phyloP scores from a whole-genome alignment of 441 rosid genomes.

The Croton setiger region DNA sequence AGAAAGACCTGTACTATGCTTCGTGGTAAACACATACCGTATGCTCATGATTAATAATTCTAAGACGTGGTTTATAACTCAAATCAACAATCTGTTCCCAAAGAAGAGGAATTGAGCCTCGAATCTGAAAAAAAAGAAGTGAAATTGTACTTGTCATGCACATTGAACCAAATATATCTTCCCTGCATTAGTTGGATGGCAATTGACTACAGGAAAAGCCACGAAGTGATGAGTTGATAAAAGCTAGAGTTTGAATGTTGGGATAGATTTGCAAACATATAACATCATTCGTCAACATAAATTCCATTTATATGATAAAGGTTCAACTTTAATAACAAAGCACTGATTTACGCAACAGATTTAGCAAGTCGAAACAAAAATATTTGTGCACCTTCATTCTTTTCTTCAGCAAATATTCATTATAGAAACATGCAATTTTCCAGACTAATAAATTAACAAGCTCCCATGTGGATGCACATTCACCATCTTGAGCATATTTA shows the following conservation, averaged over 20 bases:
- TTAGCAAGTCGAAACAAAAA: slow-evolving; percentile 3
- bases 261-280: not conserved
- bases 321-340: not conserved
- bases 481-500: not conserved
- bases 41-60: slow-evolving; percentile 60
- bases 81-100: slow-evolving; percentile 99
- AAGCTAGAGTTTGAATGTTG: not conserved
- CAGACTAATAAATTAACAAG: not conserved
- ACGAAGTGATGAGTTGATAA: not conserved
- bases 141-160: not conserved
- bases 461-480: not conserved
- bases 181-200: slow-evolving; percentile 10
- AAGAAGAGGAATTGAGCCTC: slow-evolving; percentile 96
- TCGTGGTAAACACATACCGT: slow-evolving; percentile 42
- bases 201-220: not conserved
- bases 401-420: not conserved
- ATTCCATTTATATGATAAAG: not conserved
- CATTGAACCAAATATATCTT: slow-evolving; percentile 5
- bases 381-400: not conserved
- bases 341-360: not conserved
- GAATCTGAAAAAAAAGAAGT: slow-evolving; percentile 46
- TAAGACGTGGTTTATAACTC: slow-evolving; percentile 87
- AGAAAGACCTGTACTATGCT: slow-evolving; percentile 5
- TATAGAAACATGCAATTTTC: not conserved
- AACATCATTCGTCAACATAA: not conserved